Evolutionary conservation across 768 basidiomycete genomes (phyloP), one percentile per base, ranked within the genome.

Genomic region (Candolleomyces efflorescens): DNA sequence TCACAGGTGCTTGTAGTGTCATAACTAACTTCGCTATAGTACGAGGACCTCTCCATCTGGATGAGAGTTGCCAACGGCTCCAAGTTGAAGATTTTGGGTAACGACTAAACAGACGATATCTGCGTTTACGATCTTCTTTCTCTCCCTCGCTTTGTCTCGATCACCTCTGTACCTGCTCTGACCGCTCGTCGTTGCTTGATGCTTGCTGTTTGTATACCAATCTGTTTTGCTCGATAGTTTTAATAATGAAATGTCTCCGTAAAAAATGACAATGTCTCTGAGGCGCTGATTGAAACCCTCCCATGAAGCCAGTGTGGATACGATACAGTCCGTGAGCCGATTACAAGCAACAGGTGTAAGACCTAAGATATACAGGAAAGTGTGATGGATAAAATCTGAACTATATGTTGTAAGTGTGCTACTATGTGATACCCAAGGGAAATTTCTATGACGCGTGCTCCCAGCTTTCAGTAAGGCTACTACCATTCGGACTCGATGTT

Each of bases 1-100:
- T 50, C 54, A n/a, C n/a, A n/a, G n/a, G n/a, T n/a, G n/a, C n/a
- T n/a, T n/a, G n/a, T n/a, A n/a, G n/a, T n/a, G n/a, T n/a, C n/a
- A n/a, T n/a, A n/a, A n/a, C n/a, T n/a, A n/a, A n/a, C n/a, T n/a
- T n/a, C n/a, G n/a, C n/a, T n/a, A n/a, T 66, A 98, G 95, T 98
- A 97, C 69, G 94, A 97, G 70, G 81, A 86, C 48, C 77, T 95
- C 62, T 84, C 89, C 55, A 82, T 95, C 53, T 86, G 88, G 82
- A 78, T 83, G 51, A 83, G 92, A 3, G 85, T 91, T n/a, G 91
- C 92, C 10, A 91, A 89, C 64, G 86, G 85, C 54, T 83, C 90
- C 1, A 90, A 91, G 68, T 71, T 98, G 41, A 86, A 86, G 50
- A 90, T 95, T 68, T 78, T 84, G 11, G 57, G 57, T 10, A 44